A percentile compares a stretch with the other conserved stretches of the same genome.
These are phyloP conservation scores for Penicillium samsonianum DNA, from an alignment of 495 filamentous ascomycete genomes.

Conservation along the genomic window DNA sequence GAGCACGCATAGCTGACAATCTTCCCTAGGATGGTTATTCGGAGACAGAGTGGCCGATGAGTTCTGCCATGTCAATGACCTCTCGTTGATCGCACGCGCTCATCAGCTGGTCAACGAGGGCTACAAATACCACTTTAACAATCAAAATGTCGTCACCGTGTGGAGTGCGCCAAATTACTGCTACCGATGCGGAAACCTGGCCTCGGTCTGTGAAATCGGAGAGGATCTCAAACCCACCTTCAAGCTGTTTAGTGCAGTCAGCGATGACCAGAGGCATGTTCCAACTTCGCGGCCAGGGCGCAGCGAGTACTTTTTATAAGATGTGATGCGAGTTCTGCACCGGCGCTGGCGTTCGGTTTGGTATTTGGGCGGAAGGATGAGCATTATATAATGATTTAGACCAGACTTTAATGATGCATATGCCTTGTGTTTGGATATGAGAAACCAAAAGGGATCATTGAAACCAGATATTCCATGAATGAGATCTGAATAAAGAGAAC, in stretches of 20 bases:
- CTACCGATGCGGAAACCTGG: conserved; percentile 96
- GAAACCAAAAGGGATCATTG: neutral
- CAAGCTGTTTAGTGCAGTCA: conserved; percentile 92
- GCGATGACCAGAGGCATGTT: conserved; percentile 85
- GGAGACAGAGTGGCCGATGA: conserved; percentile 97
- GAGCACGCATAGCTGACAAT: neutral
- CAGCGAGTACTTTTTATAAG: conserved; percentile 93
- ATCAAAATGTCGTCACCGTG: conserved; percentile 97
- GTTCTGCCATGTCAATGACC: conserved; percentile 97
- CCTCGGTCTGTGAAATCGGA: conserved; percentile 91
- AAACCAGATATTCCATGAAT: neutral
- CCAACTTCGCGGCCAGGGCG: conserved; percentile 78
- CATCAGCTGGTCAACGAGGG: conserved; percentile 98
- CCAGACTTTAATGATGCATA: conserved; percentile 32
- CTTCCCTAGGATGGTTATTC: conserved; percentile 77
- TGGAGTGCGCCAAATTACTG: conserved; percentile 99
- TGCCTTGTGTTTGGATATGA: conserved; percentile 11
- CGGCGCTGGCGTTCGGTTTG: conserved; percentile 44
- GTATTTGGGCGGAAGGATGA: conserved; percentile 24
- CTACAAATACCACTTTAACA: conserved; percentile 95
- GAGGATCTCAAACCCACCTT: conserved; percentile 84
- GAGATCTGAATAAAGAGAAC: neutral
- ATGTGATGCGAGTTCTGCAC: conserved; percentile 38
- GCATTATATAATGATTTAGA: conserved; percentile 46
- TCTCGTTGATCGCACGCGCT: conserved; percentile 91